Base-by-base conservation (phyloP, 768 basidiomycete genomes). In the Lactarius akahatsu region DNA sequence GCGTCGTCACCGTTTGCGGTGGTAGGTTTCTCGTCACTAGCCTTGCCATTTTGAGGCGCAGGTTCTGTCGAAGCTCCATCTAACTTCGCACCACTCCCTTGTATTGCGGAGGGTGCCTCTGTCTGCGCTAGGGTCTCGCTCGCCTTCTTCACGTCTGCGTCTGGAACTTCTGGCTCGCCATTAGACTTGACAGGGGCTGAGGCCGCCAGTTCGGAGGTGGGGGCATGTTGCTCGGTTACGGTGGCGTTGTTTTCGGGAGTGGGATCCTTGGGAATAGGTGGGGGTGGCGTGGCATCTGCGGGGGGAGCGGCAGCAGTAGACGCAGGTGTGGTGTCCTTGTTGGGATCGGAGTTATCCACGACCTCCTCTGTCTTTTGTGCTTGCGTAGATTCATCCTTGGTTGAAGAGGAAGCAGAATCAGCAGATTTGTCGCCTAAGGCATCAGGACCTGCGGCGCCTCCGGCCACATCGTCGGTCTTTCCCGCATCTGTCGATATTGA, bases 231-330 rank as follows among this genome's bases (percentile, higher is more conserved):
- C 4, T 38, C 41, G 52, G n/a, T 38, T 4, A 16, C 40, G n/a
- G 30, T 18, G n/a, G 65, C 8, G 9, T 63, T 43, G 7, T 63
- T 60, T 16, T 36, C 41, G 6, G 61, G 61, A 11, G 11, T 11
- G 23, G 50, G 50, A 13, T 3, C 13, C 32, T 57, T 32, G n/a
- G 56, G 56, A 36, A 63, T 20, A 40, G 58, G 52, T 18, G 62
- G 61, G 11, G 56, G 38, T 10, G 50, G 15, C 3, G 62, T 7
- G 28, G 28, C 2, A 23, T 38, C 58, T 15, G 34, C 4, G 3
- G 56, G 8, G 50, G 20, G 1, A 38, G 18, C 32, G 18, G 15
- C 13, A 34, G 55, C 18, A 34, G 16, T 32, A 58, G 61, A 43
- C 30, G 18, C 18, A 28, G 45, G 13, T 11, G 36, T 16, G 26